phyloP scores from a whole-genome alignment of 202 grass and related monocot genomes.

The Setaria viridis region DNA sequence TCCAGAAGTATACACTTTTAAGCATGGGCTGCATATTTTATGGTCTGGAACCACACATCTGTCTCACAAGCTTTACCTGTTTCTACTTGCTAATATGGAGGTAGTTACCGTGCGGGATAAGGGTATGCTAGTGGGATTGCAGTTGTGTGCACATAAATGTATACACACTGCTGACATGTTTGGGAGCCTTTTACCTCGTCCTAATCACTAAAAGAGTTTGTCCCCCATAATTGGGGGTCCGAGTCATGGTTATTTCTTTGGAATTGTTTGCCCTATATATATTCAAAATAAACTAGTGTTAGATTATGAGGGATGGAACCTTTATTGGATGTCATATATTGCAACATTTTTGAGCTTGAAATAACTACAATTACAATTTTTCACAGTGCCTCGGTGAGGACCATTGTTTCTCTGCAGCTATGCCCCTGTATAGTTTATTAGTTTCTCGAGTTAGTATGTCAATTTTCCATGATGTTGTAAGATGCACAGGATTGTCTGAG shows the following conservation, averaged over 20 bases:
- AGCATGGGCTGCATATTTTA: neutral
- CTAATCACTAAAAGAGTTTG: neutral
- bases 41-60: neutral
- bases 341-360: neutral
- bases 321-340: neutral
- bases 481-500: slow-evolving; percentile 1
- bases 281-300: neutral
- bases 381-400: neutral
- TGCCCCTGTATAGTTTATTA: slow-evolving; percentile 15
- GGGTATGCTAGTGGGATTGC: neutral
- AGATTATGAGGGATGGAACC: neutral
- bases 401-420: slow-evolving; percentile 10
- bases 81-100: neutral
- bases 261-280: neutral
- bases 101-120: neutral
- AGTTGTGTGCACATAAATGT: neutral
- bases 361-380: neutral
- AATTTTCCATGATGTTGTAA: neutral
- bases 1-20: neutral
- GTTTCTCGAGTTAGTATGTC: neutral
- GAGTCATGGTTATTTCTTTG: slow-evolving; percentile 11
- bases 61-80: neutral
- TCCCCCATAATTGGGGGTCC: neutral
- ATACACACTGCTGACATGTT: neutral
- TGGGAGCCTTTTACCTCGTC: neutral